Evolutionary conservation across 2,329 filamentous ascomycete genomes (phyloP), one percentile per base, ranked within the genome.

Genomic region (Trichoderma arundinaceum): DNA sequence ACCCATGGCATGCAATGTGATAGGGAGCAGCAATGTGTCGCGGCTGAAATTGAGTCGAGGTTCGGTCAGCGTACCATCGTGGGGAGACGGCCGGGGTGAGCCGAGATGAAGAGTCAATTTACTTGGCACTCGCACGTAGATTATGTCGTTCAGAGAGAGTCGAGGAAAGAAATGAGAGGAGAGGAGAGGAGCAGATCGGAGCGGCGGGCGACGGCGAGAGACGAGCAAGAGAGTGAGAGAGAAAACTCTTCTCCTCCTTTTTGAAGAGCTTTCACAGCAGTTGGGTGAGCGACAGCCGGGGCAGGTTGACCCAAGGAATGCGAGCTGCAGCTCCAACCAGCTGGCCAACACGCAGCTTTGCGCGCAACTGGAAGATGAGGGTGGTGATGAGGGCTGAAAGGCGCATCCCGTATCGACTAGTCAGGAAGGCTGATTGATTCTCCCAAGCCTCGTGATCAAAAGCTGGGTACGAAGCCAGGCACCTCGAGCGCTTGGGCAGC

Each of bases 91-190:
- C 59, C 49, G 59, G 59, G 59, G 59, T 63, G 59, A 54, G 59
- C 59, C 59, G 59, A 63, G 59, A 63, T 63, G 59, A 54, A 43
- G 59, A 63, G 48, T 52, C 59, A 63, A 63, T 63, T 33, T 63
- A 54, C 49, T 33, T 54, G 32, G 28, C 35, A 61, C 58, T 61
- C 33, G 57, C 22, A 13, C 38, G 58, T n/a, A 61, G 7, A 44
- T 51, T 52, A 7, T 52, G 12, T 32, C 22, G 46, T 33, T 12
- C 13, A 12, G 46, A 41, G 17, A 32, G 12, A 10, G 19, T 32
- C 22, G 32, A 35, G n/a, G 15, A 58, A 61, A 17, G 58, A 52
- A 33, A 32, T 39, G 44, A 52, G 19, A 43, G 15, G 35, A 52
- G 33, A 54, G 39, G 17, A 44, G 38, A 28, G 22, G 22, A 28